Base-by-base conservation (phyloP, 139 green algal genomes). In the Micractinium conductrix region DNA sequence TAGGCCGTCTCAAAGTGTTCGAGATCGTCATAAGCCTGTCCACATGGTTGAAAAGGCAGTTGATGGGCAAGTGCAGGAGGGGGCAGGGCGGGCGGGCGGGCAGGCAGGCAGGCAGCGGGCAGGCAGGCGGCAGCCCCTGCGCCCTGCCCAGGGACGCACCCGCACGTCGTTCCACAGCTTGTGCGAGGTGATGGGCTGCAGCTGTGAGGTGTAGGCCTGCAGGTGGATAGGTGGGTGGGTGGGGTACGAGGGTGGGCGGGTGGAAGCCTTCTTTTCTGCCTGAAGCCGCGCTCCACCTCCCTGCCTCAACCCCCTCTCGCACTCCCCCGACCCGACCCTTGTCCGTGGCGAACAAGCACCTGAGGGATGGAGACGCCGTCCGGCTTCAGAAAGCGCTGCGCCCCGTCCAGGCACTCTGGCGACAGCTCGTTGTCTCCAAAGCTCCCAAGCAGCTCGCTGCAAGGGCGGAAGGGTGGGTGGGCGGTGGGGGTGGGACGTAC, bases 341-440 rank as follows among this genome's bases (percentile, higher is more conserved):
- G 14, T 65, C 17, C 55, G 30, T 8, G 55, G 55, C 55, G 26
- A 12, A 24, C 63, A 22, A 21, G 0, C 68, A 76, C 70, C 70
- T 76, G 65, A 9, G 96, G 96, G 45, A 99, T 98, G 80, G 70
- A 91, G 53, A 97, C 87, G 44, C 96, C 96, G 30, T 88, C 93
- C 0, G 88, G 79, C 45, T 91, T 92, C 38, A 99, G 89, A 82
- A 99, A 98, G 55, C 95, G 88, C 91, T 98, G 94, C 50, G 95
- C 94, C 28, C 95, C 94, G 73, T 98, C 95, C 48, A 98, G 89
- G 85, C 96, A 98, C 92, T 99, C 97, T 22, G 97, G 97, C 0
- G 89, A 96, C 50, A 99, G 91, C 92, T 99, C 97, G 80, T 99
- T 99, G 92, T 99, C 97, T 7, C 97, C 96, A 86, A 99, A 99